Evolutionary conservation across 345 rosid species (phyloP).

Genomic region (Salix brachista): DNA sequence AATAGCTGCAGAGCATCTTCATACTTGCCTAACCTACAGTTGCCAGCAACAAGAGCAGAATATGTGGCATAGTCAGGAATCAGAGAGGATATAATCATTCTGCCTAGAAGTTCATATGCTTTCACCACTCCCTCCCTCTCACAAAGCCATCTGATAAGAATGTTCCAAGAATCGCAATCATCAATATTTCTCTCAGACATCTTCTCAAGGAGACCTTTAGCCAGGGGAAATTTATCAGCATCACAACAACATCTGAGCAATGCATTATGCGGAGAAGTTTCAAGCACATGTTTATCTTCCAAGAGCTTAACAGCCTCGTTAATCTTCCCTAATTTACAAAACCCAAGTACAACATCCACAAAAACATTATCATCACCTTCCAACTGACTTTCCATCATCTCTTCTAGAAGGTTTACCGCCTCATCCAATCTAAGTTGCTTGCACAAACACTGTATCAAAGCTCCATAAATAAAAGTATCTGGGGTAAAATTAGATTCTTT

Average conservation of each 20-base stretch:
- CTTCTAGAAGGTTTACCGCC: slow-evolving; percentile 34
- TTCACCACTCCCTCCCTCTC: slow-evolving; percentile 30
- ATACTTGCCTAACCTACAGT: slow-evolving; percentile 29
- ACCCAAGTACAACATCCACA: slow-evolving; percentile 36
- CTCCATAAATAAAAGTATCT: slow-evolving; percentile 23
- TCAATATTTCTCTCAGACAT: slow-evolving; percentile 35
- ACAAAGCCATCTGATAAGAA: slow-evolving; percentile 46
- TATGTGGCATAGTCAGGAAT: slow-evolving; percentile 38
- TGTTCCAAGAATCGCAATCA: slow-evolving; percentile 50
- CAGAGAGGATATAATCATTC: slow-evolving; percentile 37
- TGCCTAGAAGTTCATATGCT: slow-evolving; percentile 42
- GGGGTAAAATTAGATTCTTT: slow-evolving; percentile 28
- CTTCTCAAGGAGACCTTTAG: slow-evolving; percentile 33
- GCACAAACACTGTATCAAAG: slow-evolving; percentile 38
- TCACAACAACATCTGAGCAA: slow-evolving; percentile 43
- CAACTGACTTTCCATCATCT: slow-evolving; percentile 33
- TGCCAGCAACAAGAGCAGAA: slow-evolving; percentile 46
- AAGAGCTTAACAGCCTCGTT: slow-evolving; percentile 34
- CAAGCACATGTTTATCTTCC: slow-evolving; percentile 32
- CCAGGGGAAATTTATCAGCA: slow-evolving; percentile 34
- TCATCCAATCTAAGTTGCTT: slow-evolving; percentile 37
- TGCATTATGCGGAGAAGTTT: slow-evolving; percentile 41
- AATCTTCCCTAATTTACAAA: slow-evolving; percentile 34
- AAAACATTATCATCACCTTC: slow-evolving; percentile 20
- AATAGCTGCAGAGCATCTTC: slow-evolving; percentile 37